phyloP scores from a whole-genome alignment of 1,284 basidiomycete species.

The Sporisorium exsertum region DNA sequence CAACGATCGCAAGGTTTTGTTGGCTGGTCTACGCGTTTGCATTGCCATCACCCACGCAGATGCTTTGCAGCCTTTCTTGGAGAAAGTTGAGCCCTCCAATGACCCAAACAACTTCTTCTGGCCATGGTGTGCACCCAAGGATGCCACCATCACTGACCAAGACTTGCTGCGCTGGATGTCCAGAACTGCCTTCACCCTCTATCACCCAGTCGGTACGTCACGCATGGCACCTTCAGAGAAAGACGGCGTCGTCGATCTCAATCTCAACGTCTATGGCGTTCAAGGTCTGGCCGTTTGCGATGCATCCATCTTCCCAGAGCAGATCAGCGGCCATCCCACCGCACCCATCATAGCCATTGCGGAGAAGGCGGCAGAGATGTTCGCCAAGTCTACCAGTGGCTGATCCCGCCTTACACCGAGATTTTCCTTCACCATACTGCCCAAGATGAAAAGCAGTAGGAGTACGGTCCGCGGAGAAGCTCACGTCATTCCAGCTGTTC shows the following conservation, averaged over 20 bases:
- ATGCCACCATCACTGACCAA: neutral
- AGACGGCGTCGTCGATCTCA: neutral
- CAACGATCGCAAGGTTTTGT: neutral
- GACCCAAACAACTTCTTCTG: neutral
- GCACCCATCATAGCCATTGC: constrained; percentile 7
- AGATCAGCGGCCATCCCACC: neutral
- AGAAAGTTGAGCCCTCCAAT: neutral
- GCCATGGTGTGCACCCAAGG: neutral
- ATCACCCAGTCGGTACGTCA: neutral
- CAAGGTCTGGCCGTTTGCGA: constrained; percentile 19
- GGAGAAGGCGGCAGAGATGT: neutral
- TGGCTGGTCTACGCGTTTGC: neutral
- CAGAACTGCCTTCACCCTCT: neutral
- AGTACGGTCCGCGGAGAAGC: too few species aligned
- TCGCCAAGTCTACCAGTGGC: neutral
- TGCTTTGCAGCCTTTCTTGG: neutral
- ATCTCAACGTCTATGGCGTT: constrained; percentile 2
- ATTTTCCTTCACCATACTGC: too few species aligned
- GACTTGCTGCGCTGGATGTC: neutral
- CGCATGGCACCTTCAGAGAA: neutral
- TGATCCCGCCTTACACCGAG: too few species aligned
- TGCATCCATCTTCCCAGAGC: constrained; percentile 10
- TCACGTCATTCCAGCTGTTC: too few species aligned
- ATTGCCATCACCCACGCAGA: neutral
- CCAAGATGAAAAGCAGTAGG: too few species aligned